phyloP scores from a whole-genome alignment of 768 basidiomycete species.

The Boletus vermiculosoides region DNA sequence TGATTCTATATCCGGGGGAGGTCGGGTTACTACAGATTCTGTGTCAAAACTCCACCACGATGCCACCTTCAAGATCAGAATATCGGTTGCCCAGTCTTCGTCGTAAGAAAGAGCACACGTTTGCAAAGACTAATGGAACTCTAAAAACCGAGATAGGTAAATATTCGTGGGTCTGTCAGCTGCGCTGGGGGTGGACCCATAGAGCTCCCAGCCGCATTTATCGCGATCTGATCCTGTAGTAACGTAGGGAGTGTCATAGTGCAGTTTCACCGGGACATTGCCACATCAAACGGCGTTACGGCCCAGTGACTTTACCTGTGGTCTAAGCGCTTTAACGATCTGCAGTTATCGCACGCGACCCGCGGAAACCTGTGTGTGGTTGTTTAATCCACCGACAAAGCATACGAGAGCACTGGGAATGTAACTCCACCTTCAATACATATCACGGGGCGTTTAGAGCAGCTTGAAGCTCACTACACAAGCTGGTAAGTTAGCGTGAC shows the following conservation, averaged over 20 bases:
- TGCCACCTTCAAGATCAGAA: conserved; percentile 1
- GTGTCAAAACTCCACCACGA: conserved; percentile 2
- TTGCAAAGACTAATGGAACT: conserved; percentile 9
- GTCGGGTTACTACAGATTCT: neutral
- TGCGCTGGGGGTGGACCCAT: neutral
- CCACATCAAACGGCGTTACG: neutral
- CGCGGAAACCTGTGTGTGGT: neutral
- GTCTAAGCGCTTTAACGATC: neutral
- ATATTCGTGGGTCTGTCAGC: neutral
- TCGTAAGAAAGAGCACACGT: neutral
- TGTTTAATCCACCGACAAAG: no score
- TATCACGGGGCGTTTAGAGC: neutral
- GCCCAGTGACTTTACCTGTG: neutral
- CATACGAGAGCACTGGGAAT: neutral
- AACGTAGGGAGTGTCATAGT: neutral
- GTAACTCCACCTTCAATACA: neutral
- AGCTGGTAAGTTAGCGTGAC: neutral
- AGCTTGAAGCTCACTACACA: neutral
- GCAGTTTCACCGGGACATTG: neutral
- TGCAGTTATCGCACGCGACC: neutral
- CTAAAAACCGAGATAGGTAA: conserved; percentile 2
- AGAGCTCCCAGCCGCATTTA: neutral
- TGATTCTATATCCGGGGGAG: neutral
- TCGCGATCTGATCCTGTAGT: neutral
- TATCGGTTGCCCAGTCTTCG: neutral